Evolutionary conservation across 2,329 filamentous ascomycete genomes (phyloP), one percentile per base, ranked within the genome.

Genomic region (Blastomyces parvus): DNA sequence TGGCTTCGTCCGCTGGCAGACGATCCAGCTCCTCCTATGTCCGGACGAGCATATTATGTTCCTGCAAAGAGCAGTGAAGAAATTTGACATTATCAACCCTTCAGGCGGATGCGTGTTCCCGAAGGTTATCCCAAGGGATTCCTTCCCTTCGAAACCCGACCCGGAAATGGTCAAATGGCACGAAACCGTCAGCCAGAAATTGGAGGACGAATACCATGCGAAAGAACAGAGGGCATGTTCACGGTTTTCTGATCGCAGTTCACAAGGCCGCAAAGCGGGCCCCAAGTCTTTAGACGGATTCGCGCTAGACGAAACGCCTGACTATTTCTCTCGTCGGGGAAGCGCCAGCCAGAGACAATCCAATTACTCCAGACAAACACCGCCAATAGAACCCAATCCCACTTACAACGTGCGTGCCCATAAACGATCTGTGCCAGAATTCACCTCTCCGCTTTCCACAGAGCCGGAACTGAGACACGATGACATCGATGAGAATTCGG

Each of bases 1-100:
- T 70, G 94, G 94, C 50, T 99, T 96, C 74, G 89, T 93, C 53
- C 87, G 90, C 73, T 99, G 93, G 93, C 88, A 96, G 78, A 91
- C 90, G 0, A 89, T 97, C 62, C 91, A 97, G 77, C 83, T 96
- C 27, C 80, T 97, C 44, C 83, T 97, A 1, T 89, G 87, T 1
- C 94, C 94, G 0, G 88, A 94, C 68, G 90, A 95, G 70, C 92
- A 97, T 77, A 88, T 91, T 0, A 85, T 86, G 0, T 93, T 91
- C 69, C 76, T 99, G 30, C 90, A 94, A 70, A 87, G 85, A 70
- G 90, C 91, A 0, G 88, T 96, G 3, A 83, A 83, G 65, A 81
- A 88, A 66, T 97, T 91, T 83, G 82, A 85, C 44, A 82, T 97
- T 64, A 84, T 83, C 64, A 85, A 95, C 70, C 88, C 88, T 0